Evolutionary conservation across 371 early-diverging fungal genomes (phyloP).

Genomic region (Rhizomucor miehei): DNA sequence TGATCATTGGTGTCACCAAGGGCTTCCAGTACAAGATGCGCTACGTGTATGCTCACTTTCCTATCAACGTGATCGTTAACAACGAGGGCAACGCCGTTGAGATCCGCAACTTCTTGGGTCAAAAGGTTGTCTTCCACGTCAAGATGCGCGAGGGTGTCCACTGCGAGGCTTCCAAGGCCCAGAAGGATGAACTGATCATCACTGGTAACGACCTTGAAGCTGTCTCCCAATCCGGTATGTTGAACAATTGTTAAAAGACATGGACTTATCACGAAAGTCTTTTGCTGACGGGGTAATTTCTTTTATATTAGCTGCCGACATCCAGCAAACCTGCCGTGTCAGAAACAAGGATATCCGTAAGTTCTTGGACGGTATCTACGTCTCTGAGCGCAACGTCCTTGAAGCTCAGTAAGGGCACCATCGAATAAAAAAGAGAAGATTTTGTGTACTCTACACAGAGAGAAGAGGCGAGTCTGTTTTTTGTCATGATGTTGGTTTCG

Average conservation of each 20-base stretch:
- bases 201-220: conserved; percentile 95
- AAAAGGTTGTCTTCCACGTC: conserved; percentile 91
- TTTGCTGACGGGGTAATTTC: background rate
- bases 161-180: conserved; percentile 75
- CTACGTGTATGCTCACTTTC: conserved; percentile 99
- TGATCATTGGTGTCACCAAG: conserved; percentile 98
- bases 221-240: conserved; percentile 92
- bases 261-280: too few species aligned
- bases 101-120: conserved; percentile 99
- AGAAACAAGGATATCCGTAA: conserved; percentile 97
- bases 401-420: conserved; percentile 13
- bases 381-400: conserved; percentile 71
- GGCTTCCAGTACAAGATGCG: conserved; percentile 99
- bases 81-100: conserved; percentile 84
- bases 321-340: conserved; percentile 72
- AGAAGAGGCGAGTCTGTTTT: too few species aligned
- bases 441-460: too few species aligned
- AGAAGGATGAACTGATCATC: conserved; percentile 97
- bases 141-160: conserved; percentile 90
- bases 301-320: conserved; percentile 73
- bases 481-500: too few species aligned
- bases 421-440: background rate
- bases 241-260: too few species aligned
- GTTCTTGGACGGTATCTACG: conserved; percentile 99
- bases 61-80: conserved; percentile 96